These are phyloP conservation scores for Carallia brachiata DNA, from an alignment of 345 rosid species.

Conservation along the genomic window DNA sequence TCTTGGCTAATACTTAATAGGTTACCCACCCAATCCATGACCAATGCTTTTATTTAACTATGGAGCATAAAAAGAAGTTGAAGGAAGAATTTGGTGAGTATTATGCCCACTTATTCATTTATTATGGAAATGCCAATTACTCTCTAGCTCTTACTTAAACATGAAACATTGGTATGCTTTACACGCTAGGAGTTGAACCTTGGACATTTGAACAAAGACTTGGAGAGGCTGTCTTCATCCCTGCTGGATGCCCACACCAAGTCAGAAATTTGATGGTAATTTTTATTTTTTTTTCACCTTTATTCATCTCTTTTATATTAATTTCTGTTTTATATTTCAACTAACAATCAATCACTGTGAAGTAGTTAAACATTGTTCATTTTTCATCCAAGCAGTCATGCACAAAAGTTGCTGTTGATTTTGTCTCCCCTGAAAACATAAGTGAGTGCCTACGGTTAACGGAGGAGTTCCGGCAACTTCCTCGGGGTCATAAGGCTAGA, in stretches of 20 bases:
- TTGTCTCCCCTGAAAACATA: slow-evolving; percentile 86
- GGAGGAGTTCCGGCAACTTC: slow-evolving; percentile 83
- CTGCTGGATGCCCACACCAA: slow-evolving; percentile 98
- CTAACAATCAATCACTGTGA: neutral
- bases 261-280: slow-evolving; percentile 87
- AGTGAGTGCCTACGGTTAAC: slow-evolving; percentile 71
- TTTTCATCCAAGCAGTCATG: slow-evolving; percentile 54
- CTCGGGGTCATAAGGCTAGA: slow-evolving; percentile 69
- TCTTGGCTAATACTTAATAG: slow-evolving; percentile 25
- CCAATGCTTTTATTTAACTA: slow-evolving; percentile 65
- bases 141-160: neutral
- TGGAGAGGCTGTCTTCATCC: slow-evolving; percentile 93
- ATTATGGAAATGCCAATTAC: neutral
- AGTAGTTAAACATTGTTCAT: neutral
- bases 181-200: slow-evolving; percentile 63
- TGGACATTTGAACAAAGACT: slow-evolving; percentile 86
- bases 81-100: slow-evolving; percentile 75
- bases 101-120: neutral
- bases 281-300: neutral
- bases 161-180: neutral
- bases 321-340: neutral
- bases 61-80: slow-evolving; percentile 68
- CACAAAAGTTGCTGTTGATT: slow-evolving; percentile 90
- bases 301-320: neutral
- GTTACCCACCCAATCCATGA: slow-evolving; percentile 83